Percentiles rank a stretch among this genome's conserved stretches.
Evolutionary conservation across 129 eudicot species (phyloP).

Genomic region (Lactuca saligna): DNA sequence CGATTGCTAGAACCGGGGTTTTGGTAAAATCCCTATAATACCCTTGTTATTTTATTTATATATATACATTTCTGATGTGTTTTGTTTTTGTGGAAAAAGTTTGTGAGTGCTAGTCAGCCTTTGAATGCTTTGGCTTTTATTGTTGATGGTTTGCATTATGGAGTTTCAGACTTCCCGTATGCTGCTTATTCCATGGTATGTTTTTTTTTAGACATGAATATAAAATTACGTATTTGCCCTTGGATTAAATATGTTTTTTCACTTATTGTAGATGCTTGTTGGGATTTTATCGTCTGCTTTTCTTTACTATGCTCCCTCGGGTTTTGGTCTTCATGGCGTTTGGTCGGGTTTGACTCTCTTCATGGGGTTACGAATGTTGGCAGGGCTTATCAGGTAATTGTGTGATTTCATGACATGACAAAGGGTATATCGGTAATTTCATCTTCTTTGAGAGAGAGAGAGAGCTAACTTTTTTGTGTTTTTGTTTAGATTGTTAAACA

Average conservation of each 20-base stretch:
- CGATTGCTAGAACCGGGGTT: slow-evolving; percentile 61
- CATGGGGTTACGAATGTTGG: slow-evolving; percentile 81
- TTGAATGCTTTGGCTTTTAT: slow-evolving; percentile 87
- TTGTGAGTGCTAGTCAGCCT: slow-evolving; percentile 89
- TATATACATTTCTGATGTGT: neutral
- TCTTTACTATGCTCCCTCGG: slow-evolving; percentile 62
- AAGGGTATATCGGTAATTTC: neutral
- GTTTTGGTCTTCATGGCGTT: slow-evolving; percentile 84
- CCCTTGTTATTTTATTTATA: slow-evolving; percentile 7
- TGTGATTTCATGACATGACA: neutral
- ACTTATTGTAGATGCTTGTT: slow-evolving; percentile 61
- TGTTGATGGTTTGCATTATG: slow-evolving; percentile 89
- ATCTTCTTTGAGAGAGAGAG: neutral
- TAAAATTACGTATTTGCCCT: neutral
- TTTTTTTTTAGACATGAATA: neutral
- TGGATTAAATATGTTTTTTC: slow-evolving; percentile 3
- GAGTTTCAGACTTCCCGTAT: slow-evolving; percentile 88
- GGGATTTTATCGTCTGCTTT: slow-evolving; percentile 74
- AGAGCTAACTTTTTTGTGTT: neutral
- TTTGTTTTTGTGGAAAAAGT: slow-evolving; percentile 42
- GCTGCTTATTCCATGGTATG: slow-evolving; percentile 90
- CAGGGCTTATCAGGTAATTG: slow-evolving; percentile 72
- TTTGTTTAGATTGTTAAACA: slow-evolving; percentile 48
- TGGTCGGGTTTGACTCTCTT: slow-evolving; percentile 89
- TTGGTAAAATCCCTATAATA: slow-evolving; percentile 45